These are phyloP conservation scores for Aspergillus awamori DNA, from an alignment of 2,329 filamentous ascomycete species.

Conservation along the genomic window DNA sequence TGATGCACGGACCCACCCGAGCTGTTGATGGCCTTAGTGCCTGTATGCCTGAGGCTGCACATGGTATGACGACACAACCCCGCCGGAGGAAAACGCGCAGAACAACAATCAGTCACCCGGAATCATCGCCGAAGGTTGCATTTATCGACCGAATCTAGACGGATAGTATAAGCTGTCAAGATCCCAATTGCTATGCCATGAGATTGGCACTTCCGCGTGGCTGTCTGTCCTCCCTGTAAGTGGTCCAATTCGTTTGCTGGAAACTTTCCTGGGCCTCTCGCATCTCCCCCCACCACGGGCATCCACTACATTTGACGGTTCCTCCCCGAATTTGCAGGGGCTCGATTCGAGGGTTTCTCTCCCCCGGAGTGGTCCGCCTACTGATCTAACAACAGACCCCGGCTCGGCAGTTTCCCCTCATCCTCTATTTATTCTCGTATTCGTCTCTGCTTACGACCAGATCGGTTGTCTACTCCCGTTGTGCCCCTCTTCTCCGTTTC, in stretches of 20 bases:
- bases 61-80: conserved; percentile 23
- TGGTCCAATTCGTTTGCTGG: conserved; percentile 2
- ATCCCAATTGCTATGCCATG: conserved; percentile 11
- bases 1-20: background rate
- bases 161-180: background rate
- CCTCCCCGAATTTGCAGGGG: conserved; percentile 15
- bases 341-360: conserved; percentile 9
- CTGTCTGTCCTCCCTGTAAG: conserved; percentile 8
- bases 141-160: background rate
- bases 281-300: conserved; percentile 1
- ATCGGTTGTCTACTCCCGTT: background rate
- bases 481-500: conserved; percentile 6
- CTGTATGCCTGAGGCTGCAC: conserved; percentile 12
- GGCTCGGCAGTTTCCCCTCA: conserved; percentile 9
- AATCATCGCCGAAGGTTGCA: background rate
- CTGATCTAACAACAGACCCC: conserved; percentile 18
- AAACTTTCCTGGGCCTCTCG: background rate
- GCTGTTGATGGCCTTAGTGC: background rate
- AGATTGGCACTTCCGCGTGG: conserved; percentile 3
- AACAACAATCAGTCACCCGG: background rate
- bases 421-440: conserved; percentile 7
- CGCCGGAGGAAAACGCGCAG: background rate
- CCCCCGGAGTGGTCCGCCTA: conserved; percentile 22
- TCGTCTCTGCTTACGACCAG: background rate
- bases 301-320: conserved; percentile 10